These are phyloP conservation scores for Suhomyces kilbournensis DNA, from an alignment of 805 yeast genomes.

Conservation along the genomic window DNA sequence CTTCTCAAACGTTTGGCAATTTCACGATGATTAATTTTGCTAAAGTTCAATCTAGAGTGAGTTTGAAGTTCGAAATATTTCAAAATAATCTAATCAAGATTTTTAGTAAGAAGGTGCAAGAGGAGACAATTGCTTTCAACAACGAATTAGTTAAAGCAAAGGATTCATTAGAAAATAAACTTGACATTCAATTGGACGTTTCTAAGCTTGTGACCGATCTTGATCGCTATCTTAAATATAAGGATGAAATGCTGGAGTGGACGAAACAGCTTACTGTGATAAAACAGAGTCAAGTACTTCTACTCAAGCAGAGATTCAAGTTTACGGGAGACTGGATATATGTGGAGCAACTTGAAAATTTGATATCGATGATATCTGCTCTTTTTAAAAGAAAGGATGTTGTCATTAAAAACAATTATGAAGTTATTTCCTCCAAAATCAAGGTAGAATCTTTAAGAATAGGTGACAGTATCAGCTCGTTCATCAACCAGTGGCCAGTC, in stretches of 20 bases:
- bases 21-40: constrained; percentile 42
- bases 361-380: constrained; percentile 40
- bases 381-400: constrained; percentile 32
- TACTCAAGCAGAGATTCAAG: constrained; percentile 44
- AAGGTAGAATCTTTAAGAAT: constrained; percentile 39
- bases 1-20: constrained; percentile 37
- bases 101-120: constrained; percentile 39
- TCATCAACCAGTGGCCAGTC: constrained; percentile 46
- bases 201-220: constrained; percentile 39
- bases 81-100: constrained; percentile 42
- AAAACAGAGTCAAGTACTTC: constrained; percentile 30
- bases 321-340: constrained; percentile 56
- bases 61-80: constrained; percentile 57
- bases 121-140: constrained; percentile 27
- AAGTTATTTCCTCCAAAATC: constrained; percentile 41
- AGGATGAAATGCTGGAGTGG: constrained; percentile 15
- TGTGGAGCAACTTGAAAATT: constrained; percentile 60
- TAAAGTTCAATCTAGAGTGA: constrained; percentile 52
- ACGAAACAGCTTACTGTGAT: constrained; percentile 9
- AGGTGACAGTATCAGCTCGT: constrained; percentile 22
- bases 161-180: constrained; percentile 25
- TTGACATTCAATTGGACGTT: constrained; percentile 35
- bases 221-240: constrained; percentile 19
- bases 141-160: constrained; percentile 30
- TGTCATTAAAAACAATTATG: constrained; percentile 41